Percentiles rank a stretch among this genome's conserved stretches.
Conservation (phyloP, 2,329 filamentous ascomycete species). For the Fusarium aywerte region DNA sequence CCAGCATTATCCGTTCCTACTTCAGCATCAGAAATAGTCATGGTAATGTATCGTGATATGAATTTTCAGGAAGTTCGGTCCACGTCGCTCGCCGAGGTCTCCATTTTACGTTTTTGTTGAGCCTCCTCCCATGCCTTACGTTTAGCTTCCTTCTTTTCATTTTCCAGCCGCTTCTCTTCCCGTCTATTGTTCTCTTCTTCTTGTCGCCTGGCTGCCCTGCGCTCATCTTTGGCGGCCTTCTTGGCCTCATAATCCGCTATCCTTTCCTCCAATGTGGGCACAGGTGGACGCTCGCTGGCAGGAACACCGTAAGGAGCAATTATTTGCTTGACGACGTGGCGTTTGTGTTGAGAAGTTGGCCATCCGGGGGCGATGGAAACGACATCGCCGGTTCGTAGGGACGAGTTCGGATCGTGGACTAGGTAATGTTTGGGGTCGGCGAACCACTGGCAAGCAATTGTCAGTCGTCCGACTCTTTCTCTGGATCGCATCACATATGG, state of each 20-base stretch:
- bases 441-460: constrained; percentile 61
- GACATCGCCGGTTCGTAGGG: constrained; percentile 78
- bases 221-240: constrained; percentile 66
- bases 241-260: constrained; percentile 64
- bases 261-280: constrained; percentile 73
- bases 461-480: not conserved
- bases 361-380: constrained; percentile 75
- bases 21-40: not conserved
- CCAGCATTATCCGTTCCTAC: constrained; percentile 4
- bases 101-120: constrained; percentile 31
- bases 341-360: constrained; percentile 73
- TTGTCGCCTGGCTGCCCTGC: constrained; percentile 54
- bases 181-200: constrained; percentile 39
- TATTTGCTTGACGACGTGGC: constrained; percentile 79
- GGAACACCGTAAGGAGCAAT: constrained; percentile 74
- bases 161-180: constrained; percentile 44
- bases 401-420: constrained; percentile 81
- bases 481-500: not conserved
- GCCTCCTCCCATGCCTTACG: constrained; percentile 41
- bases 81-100: constrained; percentile 31
- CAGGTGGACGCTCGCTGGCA: constrained; percentile 70
- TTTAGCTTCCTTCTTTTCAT: constrained; percentile 42
- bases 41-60: constrained; percentile 7
- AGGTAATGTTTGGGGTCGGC: constrained; percentile 72
- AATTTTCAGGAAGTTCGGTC: constrained; percentile 17